Evolutionary conservation across 768 basidiomycete genomes (phyloP).

Genomic region (Jaapia argillacea): DNA sequence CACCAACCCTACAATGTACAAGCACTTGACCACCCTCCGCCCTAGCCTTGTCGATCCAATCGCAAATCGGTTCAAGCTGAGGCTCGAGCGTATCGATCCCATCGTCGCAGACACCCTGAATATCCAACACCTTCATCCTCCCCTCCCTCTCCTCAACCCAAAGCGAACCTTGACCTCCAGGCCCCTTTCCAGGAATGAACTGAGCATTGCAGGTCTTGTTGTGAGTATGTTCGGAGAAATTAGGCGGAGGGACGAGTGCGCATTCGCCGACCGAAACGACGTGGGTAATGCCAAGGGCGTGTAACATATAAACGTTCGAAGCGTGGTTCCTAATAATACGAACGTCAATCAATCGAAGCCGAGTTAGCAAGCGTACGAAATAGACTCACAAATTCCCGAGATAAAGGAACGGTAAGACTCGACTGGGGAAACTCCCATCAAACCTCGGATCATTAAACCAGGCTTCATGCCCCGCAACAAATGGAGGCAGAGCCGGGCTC

Average conservation of each 20-base stretch:
- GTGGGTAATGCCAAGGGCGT: conserved; percentile 92
- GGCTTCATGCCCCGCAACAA: conserved; percentile 65
- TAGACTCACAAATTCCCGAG: conserved; percentile 83
- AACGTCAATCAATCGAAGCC: conserved; percentile 4
- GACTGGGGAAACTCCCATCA: conserved; percentile 92
- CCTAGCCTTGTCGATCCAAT: conserved; percentile 88
- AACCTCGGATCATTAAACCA: conserved; percentile 94
- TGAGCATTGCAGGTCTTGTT: conserved; percentile 18
- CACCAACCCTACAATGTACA: conserved; percentile 99
- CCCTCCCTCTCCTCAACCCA: conserved; percentile 87
- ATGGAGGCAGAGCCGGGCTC: conserved; percentile 53
- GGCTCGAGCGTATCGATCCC: conserved; percentile 92
- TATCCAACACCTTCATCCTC: conserved; percentile 83
- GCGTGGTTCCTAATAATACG: conserved; percentile 67
- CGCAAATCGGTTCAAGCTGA: conserved; percentile 79
- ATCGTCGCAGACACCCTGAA: conserved; percentile 90
- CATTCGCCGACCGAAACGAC: conserved; percentile 97
- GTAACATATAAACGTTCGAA: conserved; percentile 90
- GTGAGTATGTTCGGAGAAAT: conserved; percentile 18
- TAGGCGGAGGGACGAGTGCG: conserved; percentile 72
- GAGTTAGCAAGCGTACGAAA: conserved; percentile 9
- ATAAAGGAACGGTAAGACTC: conserved; percentile 88
- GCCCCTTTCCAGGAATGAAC: conserved; percentile 33
- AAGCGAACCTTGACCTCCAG: conserved; percentile 56
- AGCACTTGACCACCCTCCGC: conserved; percentile 79